phyloP scores from a whole-genome alignment of 768 basidiomycete genomes.

The Amanita muscaria region DNA sequence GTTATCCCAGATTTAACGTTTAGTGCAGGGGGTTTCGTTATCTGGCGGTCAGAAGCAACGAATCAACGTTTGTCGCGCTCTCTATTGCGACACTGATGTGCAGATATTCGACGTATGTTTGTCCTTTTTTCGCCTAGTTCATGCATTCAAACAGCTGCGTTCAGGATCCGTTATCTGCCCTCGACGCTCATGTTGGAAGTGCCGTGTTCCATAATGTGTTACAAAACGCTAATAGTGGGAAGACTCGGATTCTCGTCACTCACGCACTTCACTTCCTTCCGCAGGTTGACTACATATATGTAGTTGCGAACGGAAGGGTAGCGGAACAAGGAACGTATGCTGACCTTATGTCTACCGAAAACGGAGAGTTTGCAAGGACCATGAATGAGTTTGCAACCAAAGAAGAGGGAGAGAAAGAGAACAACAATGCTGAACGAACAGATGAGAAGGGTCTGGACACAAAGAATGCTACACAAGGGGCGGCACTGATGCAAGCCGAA shows the following conservation, averaged over 20 bases:
- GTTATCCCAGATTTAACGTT: slow-evolving; percentile 3
- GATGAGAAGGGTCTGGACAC: slow-evolving; percentile 26
- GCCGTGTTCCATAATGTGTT: slow-evolving; percentile 81
- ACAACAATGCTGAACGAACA: slow-evolving; percentile 17
- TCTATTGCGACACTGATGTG: slow-evolving; percentile 82
- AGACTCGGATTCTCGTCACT: slow-evolving; percentile 85
- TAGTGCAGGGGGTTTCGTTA: slow-evolving; percentile 65
- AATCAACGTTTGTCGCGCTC: slow-evolving; percentile 77
- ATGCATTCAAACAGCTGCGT: background rate
- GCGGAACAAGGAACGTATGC: slow-evolving; percentile 74
- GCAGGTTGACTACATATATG: slow-evolving; percentile 79
- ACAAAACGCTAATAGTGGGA: slow-evolving; percentile 47
- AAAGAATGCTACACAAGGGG: slow-evolving; percentile 29
- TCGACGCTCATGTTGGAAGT: slow-evolving; percentile 90
- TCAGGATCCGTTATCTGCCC: slow-evolving; percentile 78
- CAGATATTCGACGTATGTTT: slow-evolving; percentile 70
- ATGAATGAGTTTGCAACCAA: slow-evolving; percentile 70
- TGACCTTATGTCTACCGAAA: slow-evolving; percentile 51
- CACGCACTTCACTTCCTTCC: slow-evolving; percentile 89
- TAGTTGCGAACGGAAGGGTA: slow-evolving; percentile 67
- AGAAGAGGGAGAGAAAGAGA: slow-evolving; percentile 42
- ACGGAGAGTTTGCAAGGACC: slow-evolving; percentile 63
- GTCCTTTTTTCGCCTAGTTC: background rate
- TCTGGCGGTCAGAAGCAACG: slow-evolving; percentile 78
- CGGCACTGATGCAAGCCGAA: slow-evolving; percentile 72